phyloP scores from a whole-genome alignment of 768 basidiomycete species.

The Pseudohyphozyma bogoriensis region DNA sequence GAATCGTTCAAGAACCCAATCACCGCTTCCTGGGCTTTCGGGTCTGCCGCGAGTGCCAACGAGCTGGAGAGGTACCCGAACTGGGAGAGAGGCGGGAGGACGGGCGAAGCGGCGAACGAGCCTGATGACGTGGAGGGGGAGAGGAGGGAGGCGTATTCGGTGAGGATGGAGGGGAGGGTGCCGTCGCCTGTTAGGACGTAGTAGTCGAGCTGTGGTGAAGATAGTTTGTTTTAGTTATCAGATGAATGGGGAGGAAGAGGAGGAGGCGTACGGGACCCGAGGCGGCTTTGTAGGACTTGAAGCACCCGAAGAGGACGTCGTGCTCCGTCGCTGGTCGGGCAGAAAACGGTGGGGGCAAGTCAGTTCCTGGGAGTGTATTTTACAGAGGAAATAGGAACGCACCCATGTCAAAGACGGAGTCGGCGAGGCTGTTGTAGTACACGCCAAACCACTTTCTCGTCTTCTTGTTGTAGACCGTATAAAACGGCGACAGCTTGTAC shows the following conservation, averaged over 20 bases:
- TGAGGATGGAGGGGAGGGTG: neutral
- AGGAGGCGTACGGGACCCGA: neutral
- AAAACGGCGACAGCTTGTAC: slow-evolving; percentile 1
- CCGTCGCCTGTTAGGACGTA: neutral
- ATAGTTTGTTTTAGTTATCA: no score
- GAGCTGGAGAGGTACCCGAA: neutral
- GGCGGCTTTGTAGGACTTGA: neutral
- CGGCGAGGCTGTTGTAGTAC: neutral
- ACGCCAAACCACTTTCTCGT: neutral
- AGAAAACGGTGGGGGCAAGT: no score
- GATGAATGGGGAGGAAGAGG: neutral
- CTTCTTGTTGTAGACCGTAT: slow-evolving; percentile 3
- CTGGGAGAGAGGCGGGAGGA: slow-evolving; percentile 1
- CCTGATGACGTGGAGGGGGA: no score
- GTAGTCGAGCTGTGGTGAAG: neutral
- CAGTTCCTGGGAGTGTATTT: neutral
- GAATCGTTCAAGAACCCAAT: neutral
- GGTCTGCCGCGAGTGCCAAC: neutral
- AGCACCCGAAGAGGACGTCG: neutral
- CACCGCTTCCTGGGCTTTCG: neutral
- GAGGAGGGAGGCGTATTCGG: slow-evolving; percentile 1
- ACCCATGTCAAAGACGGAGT: neutral
- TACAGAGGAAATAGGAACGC: neutral
- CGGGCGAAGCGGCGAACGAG: neutral
- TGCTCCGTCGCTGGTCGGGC: neutral